Percentiles rank a stretch among this genome's conserved stretches.
Evolutionary conservation across 2,329 filamentous ascomycete genomes (phyloP).

Genomic region (Monosporascus sp.): DNA sequence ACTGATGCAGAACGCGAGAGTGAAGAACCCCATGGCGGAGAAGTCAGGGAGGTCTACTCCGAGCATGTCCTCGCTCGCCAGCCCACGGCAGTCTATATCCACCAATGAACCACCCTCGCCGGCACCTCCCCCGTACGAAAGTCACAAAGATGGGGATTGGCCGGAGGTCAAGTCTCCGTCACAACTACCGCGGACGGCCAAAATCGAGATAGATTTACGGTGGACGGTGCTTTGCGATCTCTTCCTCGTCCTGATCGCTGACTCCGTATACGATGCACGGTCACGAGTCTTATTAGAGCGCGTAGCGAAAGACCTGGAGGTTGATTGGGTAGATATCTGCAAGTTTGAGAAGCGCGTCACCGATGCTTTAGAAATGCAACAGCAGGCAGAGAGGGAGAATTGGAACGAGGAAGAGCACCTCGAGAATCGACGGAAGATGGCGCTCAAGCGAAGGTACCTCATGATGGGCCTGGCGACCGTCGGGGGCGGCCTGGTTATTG

Average conservation of each 20-base stretch:
- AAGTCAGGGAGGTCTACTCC: constrained; percentile 16
- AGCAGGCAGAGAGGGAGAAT: constrained; percentile 87
- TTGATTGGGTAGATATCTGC: constrained; percentile 89
- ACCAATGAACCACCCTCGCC: constrained; percentile 40
- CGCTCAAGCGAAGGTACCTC: constrained; percentile 77
- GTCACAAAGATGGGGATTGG: constrained; percentile 63
- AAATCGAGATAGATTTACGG: constrained; percentile 89
- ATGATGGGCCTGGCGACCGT: constrained; percentile 97
- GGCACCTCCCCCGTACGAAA: constrained; percentile 55
- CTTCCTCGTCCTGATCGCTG: constrained; percentile 93
- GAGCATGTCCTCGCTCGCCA: constrained; percentile 15
- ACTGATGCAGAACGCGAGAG: constrained; percentile 85
- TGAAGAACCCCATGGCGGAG: constrained; percentile 81
- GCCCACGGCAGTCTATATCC: constrained; percentile 24
- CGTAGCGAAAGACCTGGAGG: constrained; percentile 73
- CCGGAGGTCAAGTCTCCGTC: constrained; percentile 78
- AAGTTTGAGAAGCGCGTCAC: constrained; percentile 96
- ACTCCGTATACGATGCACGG: constrained; percentile 85
- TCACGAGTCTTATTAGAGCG: constrained; percentile 79
- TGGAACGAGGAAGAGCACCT: constrained; percentile 98
- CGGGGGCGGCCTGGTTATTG: constrained; percentile 90
- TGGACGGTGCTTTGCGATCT: constrained; percentile 97
- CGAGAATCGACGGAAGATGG: constrained; percentile 75
- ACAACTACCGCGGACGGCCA: constrained; percentile 73
- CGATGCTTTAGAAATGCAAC: constrained; percentile 96